phyloP scores from a whole-genome alignment of 1,284 basidiomycete species.

The Apiotrichum gamsii region DNA sequence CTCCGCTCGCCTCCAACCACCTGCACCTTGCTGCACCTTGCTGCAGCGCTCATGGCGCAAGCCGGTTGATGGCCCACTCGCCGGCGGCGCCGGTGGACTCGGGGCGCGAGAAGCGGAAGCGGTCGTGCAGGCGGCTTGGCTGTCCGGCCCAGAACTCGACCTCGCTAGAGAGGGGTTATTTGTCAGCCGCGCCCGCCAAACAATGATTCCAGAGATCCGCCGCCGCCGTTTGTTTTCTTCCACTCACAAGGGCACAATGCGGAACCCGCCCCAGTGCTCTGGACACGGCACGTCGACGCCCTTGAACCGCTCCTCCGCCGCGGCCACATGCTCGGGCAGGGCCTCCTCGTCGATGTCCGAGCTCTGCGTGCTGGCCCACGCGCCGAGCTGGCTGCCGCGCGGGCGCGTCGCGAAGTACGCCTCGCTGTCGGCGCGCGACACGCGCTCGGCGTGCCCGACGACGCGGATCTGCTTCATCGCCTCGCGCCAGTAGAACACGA shows the following conservation, averaged over 20 bases:
- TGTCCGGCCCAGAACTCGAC: slow-evolving; percentile 93
- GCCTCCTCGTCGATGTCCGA: slow-evolving; percentile 64
- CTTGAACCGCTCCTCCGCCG: slow-evolving; percentile 59
- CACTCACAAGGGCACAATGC: slow-evolving; percentile 78
- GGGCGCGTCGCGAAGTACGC: slow-evolving; percentile 82
- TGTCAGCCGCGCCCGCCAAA: not conserved
- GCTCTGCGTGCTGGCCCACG: slow-evolving; percentile 89
- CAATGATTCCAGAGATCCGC: too few species aligned
- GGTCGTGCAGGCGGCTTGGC: slow-evolving; percentile 81
- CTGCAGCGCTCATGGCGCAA: too few species aligned
- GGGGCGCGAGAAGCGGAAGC: slow-evolving; percentile 68
- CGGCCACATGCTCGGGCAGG: slow-evolving; percentile 59
- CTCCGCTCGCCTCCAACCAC: slow-evolving; percentile 1
- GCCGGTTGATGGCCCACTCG: slow-evolving; percentile 67
- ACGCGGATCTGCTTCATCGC: slow-evolving; percentile 75
- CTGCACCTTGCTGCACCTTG: too few species aligned
- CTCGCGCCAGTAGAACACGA: slow-evolving; percentile 90
- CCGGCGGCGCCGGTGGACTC: slow-evolving; percentile 53
- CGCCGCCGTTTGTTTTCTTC: too few species aligned
- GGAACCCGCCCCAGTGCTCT: slow-evolving; percentile 94
- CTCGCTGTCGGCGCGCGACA: slow-evolving; percentile 64
- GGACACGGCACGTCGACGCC: slow-evolving; percentile 63
- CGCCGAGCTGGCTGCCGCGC: slow-evolving; percentile 75
- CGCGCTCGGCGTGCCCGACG: slow-evolving; percentile 73
- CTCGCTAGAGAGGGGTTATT: slow-evolving; percentile 54